Percentiles rank a stretch among this genome's conserved stretches.
Conservation (phyloP, 1,284 basidiomycete species). For the Fomes fomentarius region DNA sequence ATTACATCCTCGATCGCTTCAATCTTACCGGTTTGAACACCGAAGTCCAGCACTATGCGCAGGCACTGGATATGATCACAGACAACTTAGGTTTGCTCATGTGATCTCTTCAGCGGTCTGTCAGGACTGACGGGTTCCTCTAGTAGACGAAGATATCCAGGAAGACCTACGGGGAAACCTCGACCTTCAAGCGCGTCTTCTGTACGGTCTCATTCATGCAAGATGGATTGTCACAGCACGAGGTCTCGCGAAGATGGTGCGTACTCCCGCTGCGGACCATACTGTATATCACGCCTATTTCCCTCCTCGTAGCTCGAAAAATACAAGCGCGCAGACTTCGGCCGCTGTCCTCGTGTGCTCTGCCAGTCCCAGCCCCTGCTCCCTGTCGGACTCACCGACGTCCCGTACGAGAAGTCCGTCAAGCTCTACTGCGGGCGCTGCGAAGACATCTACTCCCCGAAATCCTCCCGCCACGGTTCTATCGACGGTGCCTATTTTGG, state of each 20-base stretch:
- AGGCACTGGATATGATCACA: slow-evolving; percentile 95
- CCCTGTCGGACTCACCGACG: slow-evolving; percentile 93
- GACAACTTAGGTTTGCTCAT: slow-evolving; percentile 79
- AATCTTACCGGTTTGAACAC: slow-evolving; percentile 97
- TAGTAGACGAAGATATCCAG: slow-evolving; percentile 75
- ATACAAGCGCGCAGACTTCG: slow-evolving; percentile 96
- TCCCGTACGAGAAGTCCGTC: slow-evolving; percentile 95
- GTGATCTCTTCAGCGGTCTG: not conserved
- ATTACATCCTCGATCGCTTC: slow-evolving; percentile 98
- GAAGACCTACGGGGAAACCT: slow-evolving; percentile 79
- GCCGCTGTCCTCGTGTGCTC: slow-evolving; percentile 92
- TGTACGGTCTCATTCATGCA: slow-evolving; percentile 97
- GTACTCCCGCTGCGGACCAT: slow-evolving; percentile 19
- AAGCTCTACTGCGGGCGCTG: slow-evolving; percentile 97
- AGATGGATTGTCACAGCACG: slow-evolving; percentile 95
- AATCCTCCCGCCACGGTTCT: slow-evolving; percentile 90
- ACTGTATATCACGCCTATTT: too few relatives aligned
- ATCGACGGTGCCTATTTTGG: slow-evolving; percentile 98
- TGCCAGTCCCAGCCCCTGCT: slow-evolving; percentile 92
- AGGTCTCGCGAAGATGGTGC: slow-evolving; percentile 94
- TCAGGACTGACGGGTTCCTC: not conserved
- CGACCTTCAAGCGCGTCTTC: slow-evolving; percentile 87
- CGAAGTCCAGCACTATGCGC: slow-evolving; percentile 93
- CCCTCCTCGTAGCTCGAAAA: slow-evolving; percentile 92
- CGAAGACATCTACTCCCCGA: slow-evolving; percentile 96